Conservation (phyloP, 495 filamentous ascomycete genomes). For the Hypoxylon perforatum region DNA sequence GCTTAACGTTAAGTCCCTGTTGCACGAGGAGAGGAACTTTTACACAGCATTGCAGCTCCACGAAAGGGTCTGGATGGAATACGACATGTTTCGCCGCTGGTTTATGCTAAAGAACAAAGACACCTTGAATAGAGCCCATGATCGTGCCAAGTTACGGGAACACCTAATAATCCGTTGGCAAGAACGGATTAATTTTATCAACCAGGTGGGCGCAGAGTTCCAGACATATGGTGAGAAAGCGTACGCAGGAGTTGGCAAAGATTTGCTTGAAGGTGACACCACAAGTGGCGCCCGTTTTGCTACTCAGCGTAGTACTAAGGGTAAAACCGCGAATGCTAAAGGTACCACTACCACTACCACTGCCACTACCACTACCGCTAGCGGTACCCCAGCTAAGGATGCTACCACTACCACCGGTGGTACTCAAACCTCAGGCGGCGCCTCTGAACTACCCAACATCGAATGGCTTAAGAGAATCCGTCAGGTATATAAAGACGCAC, state of each 20-base stretch:
- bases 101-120: background rate
- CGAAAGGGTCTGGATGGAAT: conserved; percentile 33
- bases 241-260: background rate
- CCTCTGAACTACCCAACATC: no score
- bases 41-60: conserved; percentile 8
- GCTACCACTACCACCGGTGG: no score
- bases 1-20: background rate
- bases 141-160: background rate
- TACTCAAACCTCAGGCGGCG: no score
- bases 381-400: no score
- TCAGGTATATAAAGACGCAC: conserved; percentile 2
- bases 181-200: background rate
- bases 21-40: conserved; percentile 10
- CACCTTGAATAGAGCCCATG: background rate
- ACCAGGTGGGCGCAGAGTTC: background rate
- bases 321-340: no score
- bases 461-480: conserved; percentile 2
- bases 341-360: no score
- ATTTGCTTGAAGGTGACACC: no score
- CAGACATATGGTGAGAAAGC: background rate
- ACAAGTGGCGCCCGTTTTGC: no score
- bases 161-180: background rate
- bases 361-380: no score
- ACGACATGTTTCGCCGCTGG: conserved; percentile 15
- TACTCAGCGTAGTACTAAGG: no score